Evolutionary conservation across 176 grass and related monocot genomes (phyloP), one percentile per base, ranked within the genome.

Genomic region (Triticum monococcum): DNA sequence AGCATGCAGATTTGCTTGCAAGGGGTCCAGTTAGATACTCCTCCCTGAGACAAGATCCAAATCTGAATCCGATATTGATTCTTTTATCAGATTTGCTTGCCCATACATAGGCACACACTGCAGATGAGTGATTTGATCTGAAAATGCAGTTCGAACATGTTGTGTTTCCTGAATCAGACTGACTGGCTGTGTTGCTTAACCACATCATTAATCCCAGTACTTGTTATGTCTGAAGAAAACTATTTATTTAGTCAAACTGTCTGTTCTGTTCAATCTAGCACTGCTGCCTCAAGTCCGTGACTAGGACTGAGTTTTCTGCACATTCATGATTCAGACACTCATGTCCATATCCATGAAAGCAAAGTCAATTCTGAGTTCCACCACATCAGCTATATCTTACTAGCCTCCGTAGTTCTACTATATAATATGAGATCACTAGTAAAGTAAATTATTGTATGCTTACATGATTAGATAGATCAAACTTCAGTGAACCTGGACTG

Each of bases 401-500:
- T 50, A 45, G 41, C 11, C 1, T 45, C 9, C 41, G 3, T 43
- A 43, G 9, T 30, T 30, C 28, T 30, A 30, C 28, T 43, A 43
- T 45, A 45, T 0, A 3, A 45, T 45, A 45, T 45, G 11, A 45
- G 10, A 45, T 45, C 41, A 45, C 41, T 45, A 45, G 41, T 12
- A 36, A 45, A 45, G 41, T 12, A 36, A 45, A 76, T 33, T 16
- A 76, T 48, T 48, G 26, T n/a, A 37, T 37, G 62, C 28, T 74
- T 45, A 45, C 3, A 45, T 45, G 11, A 45, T 4, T 12, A 12
- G 41, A 45, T 54, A 54, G 7, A 31, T 16, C 88, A 52, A 52
- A 16, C 52, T 70, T 64, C 50, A 86, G 22, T 86, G 83, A 86
- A 86, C 79, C 79, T 90, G 45, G 52, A 83, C 64, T 90, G 52